Evolutionary conservation across 2,329 filamentous ascomycete species (phyloP).

Genomic region (Claviceps capensis): DNA sequence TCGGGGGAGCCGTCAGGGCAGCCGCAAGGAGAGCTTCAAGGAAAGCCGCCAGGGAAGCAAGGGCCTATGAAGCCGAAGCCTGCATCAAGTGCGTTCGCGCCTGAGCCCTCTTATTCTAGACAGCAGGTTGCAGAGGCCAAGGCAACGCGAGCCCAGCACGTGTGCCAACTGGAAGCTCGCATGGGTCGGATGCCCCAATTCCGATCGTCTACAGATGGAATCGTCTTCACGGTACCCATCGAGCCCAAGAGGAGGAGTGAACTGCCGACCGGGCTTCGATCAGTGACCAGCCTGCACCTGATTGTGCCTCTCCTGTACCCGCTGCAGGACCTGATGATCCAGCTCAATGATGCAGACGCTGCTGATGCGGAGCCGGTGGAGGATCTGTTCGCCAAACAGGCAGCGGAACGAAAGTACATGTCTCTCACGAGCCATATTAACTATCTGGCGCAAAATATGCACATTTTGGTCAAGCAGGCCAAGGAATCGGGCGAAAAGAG

Average conservation of each 20-base stretch:
- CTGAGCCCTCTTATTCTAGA: constrained; percentile 36
- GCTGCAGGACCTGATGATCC: constrained; percentile 50
- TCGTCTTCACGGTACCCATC: constrained; percentile 56
- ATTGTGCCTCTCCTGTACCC: constrained; percentile 61
- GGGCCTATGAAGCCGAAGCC: constrained; percentile 5
- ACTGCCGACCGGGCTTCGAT: constrained; percentile 46
- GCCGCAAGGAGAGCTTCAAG: neutral
- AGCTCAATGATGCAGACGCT: constrained; percentile 49
- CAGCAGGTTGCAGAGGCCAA: constrained; percentile 51
- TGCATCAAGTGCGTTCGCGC: constrained; percentile 20
- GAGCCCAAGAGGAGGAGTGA: constrained; percentile 47
- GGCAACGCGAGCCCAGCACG: constrained; percentile 49
- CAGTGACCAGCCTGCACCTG: constrained; percentile 50
- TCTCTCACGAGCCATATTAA: constrained; percentile 63
- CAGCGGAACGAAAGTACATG: constrained; percentile 41
- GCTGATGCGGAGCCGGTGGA: constrained; percentile 50
- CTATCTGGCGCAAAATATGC: constrained; percentile 58
- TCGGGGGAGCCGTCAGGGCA: neutral
- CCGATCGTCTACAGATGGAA: constrained; percentile 54
- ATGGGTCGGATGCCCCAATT: constrained; percentile 56
- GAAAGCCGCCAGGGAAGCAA: constrained; percentile 1
- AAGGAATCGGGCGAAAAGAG: constrained; percentile 12
- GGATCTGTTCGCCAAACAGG: constrained; percentile 47
- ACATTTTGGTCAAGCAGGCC: constrained; percentile 47
- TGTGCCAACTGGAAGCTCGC: constrained; percentile 60